These are phyloP conservation scores for Chrysochromulina parva DNA, from an alignment of 78 protist genomes.

Conservation along the genomic window DNA sequence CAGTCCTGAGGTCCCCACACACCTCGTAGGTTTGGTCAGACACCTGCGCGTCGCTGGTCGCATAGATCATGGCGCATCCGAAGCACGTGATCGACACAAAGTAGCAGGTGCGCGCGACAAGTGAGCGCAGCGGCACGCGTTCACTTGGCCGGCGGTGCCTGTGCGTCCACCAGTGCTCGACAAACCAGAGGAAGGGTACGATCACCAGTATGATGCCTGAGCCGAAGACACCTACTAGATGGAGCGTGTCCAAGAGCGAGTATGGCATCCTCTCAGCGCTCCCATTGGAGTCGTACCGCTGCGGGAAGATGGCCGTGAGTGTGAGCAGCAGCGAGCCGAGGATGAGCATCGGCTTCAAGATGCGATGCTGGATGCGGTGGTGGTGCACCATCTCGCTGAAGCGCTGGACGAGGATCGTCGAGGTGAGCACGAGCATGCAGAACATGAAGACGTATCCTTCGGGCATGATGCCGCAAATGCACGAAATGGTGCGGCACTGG, in stretches of 20 bases:
- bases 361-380: not conserved
- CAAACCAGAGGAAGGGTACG: not conserved
- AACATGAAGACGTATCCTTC: constrained; percentile 26
- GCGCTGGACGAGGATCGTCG: not conserved
- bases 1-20: not conserved
- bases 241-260: too few species aligned
- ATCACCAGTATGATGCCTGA: not conserved
- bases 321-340: not conserved
- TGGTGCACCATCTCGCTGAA: not conserved
- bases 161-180: not conserved
- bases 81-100: not conserved
- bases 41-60: not conserved
- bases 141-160: too few species aligned
- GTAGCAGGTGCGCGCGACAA: not conserved
- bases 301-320: not conserved
- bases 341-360: not conserved
- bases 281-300: not conserved
- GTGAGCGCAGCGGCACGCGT: too few species aligned
- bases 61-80: not conserved
- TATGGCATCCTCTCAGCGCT: too few species aligned
- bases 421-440: not conserved
- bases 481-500: not conserved
- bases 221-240: not conserved
- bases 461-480: not conserved
- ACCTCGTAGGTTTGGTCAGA: not conserved